phyloP scores from a whole-genome alignment of 2,329 filamentous ascomycete species.

The Phialophora verrucosa region DNA sequence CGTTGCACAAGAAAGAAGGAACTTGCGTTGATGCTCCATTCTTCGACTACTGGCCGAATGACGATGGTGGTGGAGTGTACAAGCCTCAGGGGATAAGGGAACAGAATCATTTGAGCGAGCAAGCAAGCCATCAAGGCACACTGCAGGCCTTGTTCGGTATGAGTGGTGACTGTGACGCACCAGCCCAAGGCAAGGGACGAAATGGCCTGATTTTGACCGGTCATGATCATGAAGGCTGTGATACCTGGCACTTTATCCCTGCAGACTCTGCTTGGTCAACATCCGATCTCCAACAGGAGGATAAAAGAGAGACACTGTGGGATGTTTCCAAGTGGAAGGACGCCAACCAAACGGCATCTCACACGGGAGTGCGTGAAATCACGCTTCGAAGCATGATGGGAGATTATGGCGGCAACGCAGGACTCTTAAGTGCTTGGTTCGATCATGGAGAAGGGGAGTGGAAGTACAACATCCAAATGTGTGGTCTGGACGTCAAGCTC shows the following conservation, averaged over 20 bases:
- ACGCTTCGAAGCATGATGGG: constrained; percentile 99
- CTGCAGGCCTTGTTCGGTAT: constrained; percentile 84
- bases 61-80: constrained; percentile 53
- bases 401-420: constrained; percentile 88
- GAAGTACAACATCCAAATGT: constrained; percentile 80
- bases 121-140: constrained; percentile 72
- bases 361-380: constrained; percentile 78
- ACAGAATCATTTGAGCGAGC: constrained; percentile 83
- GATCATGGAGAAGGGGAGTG: constrained; percentile 74
- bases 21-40: constrained; percentile 83
- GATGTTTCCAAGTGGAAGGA: constrained; percentile 22
- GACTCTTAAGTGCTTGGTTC: constrained; percentile 88
- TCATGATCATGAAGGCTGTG: constrained; percentile 94
- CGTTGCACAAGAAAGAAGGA: constrained; percentile 80
- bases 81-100: constrained; percentile 66
- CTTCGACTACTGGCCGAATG: constrained; percentile 76
- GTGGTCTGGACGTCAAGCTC: constrained; percentile 79
- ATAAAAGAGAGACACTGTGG: constrained; percentile 40
- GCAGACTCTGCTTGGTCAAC: constrained; percentile 25
- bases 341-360: constrained; percentile 18
- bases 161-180: constrained; percentile 64
- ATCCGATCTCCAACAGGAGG: constrained; percentile 38
- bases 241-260: constrained; percentile 77
- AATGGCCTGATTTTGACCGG: constrained; percentile 84
- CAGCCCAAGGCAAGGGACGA: constrained; percentile 68